Base-by-base conservation (phyloP, 768 basidiomycete genomes). In the Cystofilobasidium macerans region DNA sequence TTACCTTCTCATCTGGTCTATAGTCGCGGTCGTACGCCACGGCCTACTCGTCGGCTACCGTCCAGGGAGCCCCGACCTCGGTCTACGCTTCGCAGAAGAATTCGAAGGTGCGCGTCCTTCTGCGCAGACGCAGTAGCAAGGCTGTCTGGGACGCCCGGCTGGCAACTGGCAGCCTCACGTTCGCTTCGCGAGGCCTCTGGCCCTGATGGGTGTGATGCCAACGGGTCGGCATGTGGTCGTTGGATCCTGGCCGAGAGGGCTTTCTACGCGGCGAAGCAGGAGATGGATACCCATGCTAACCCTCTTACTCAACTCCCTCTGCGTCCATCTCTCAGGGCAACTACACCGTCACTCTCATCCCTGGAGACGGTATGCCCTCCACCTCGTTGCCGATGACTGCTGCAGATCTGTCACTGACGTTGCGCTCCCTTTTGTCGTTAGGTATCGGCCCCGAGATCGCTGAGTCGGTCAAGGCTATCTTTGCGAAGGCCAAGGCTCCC, bases 331-430 rank as follows among this genome's bases (percentile, higher is more conserved):
- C 42, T 18, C 70, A 97, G 93, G 93, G 93, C 66, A 95, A 94
- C 81, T 95, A 94, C 79, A 85, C 86, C 38, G 93, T 97, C 64
- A 97, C 95, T 48, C 80, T 97, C 68, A 91, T 98, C 77, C 91
- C 94, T 36, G 94, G 94, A 75, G 94, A 97, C 75, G 93, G 93
- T 93, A 18, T 51, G 4, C 3, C 48, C 5, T 51, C 48, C 42
- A 4, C 36, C 33, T n/a, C 42, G 40, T 68, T 45, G 28, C 20
- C 53, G 28, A 22, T 20, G 16, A 43, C 1, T 53, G 54, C 48
- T 40, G 24, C 7, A 1, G 16, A 16, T 54, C 47, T n/a, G 64
- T 68, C 20, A 61, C 30, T 64, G 68, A 70, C 47, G 38, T 51
- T 62, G 57, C 71, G 66, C 67, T 35, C n/a, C 47, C 24, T 20